Base-by-base conservation (phyloP, 257 asterid genomes). In the Solanum sejunctum region DNA sequence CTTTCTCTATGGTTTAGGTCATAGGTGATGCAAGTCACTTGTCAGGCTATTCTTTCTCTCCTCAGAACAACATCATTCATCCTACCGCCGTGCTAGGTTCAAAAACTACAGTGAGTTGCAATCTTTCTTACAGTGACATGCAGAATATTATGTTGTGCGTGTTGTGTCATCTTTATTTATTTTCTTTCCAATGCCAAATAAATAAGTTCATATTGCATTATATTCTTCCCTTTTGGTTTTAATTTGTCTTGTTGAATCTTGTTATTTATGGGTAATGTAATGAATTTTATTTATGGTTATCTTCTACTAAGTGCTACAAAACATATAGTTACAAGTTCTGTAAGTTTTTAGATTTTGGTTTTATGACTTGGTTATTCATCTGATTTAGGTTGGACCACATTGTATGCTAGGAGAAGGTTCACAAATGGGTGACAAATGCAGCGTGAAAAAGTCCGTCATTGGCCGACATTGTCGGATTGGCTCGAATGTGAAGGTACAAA, bases 381-480 rank as follows among this genome's bases (percentile, higher is more conserved):
- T 80, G 55, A 69, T 89, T 47, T 89, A 97, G 99, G 98, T 97
- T 86, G 99, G 99, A 20, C 98, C 98, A 13, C 99, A 97, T 82
- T 97, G 98, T 92, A 92, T 97, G 98, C 82, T 97, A 45, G 98
- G 96, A 86, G 98, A 97, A 91, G 98, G 99, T 83, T 93, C 97
- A 20, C 92, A 92, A 85, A 92, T 95, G 97, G 98, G 98, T 52
- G 99, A 97, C 87, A 97, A 97, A 87, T 95, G 99, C 92, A 97
- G 98, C 9, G 98, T 97, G 86, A 97, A 97, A 88, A 95, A 93
- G 86, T 97, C 99, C 54, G 95, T 95, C 87, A 95, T 97, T 84
- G 99, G 99, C 51, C 97, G 96, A 26, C 99, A 97, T 91, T 97
- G 98, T 85, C 96, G 98, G 81, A 95, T 97, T 77, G 98, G 98